These are phyloP conservation scores for Whalleya microplaca DNA, from an alignment of 2,329 filamentous ascomycete species.

Conservation along the genomic window DNA sequence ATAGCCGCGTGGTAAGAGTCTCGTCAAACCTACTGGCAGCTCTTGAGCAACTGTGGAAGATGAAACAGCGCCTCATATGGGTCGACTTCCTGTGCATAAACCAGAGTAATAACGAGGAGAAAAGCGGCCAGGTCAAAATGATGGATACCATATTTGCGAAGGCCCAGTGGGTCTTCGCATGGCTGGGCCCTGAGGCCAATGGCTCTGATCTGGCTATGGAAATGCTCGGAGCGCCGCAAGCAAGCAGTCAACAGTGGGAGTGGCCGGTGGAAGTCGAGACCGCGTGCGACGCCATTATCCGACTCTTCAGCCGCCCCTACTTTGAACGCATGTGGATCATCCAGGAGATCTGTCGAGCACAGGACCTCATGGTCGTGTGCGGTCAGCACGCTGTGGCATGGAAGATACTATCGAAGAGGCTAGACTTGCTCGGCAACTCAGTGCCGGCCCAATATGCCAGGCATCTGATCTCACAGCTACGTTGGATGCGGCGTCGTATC, in stretches of 20 bases:
- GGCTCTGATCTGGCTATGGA: conserved; percentile 13
- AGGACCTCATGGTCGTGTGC: conserved; percentile 6
- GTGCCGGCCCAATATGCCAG: conserved; percentile 8
- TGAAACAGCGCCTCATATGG: conserved; percentile 14
- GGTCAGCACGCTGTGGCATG: conserved; percentile 5
- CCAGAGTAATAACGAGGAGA: conserved; percentile 26
- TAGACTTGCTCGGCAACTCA: conserved; percentile 4
- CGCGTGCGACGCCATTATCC: conserved; percentile 6
- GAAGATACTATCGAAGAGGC: conserved; percentile 3
- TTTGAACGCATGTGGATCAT: conserved; percentile 7
- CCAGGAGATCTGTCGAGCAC: conserved; percentile 11
- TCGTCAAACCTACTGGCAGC: conserved; percentile 5
- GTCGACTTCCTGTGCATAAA: conserved; percentile 33
- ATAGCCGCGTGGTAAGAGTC: neutral
- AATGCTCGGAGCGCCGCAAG: conserved; percentile 5
- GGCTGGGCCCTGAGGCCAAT: conserved; percentile 22
- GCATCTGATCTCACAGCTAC: conserved; percentile 8
- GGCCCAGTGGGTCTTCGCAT: conserved; percentile 25
- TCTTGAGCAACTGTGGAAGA: conserved; percentile 8
- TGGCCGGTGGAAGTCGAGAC: conserved; percentile 11
- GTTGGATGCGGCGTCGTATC: conserved; percentile 7
- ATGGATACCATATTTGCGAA: conserved; percentile 29
- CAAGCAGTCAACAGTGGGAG: conserved; percentile 4
- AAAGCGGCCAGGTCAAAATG: conserved; percentile 27
- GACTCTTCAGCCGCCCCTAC: conserved; percentile 12